Evolutionary conservation across 208 protist genomes (phyloP), one percentile per base, ranked within the genome.

Genomic region (Histomonas meleagridis): DNA sequence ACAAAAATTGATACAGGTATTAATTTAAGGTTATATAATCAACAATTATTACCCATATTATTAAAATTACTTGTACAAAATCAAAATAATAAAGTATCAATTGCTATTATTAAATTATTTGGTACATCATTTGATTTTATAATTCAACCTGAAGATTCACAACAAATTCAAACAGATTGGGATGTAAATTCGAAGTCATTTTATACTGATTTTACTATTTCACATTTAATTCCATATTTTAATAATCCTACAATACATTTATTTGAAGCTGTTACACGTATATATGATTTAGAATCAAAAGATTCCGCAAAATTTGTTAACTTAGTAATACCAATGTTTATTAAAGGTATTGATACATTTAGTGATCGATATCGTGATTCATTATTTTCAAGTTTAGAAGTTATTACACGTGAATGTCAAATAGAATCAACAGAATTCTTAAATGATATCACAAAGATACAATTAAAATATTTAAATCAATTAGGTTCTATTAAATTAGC

Each of bases 141-240:
- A n/a, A 12, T 72, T 5, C 46, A 86, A 35, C 46, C 32, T 32
- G 46, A 86, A 55, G 43, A 40, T 12, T 46, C 43, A 26, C n/a
- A 12, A 55, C 40, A 86, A 5, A 51, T 7, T 32, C 9, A 43
- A 35, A 18, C 55, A 18, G 60, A 26, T 32, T 10, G 16, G 16
- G 46, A 86, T 55, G 14, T 86, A 18, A 55, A 55, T 9, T 46
- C 14, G 23, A 43, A 43, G 16, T 43, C 40, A 55, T 86, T 51
- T 38, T 86, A 38, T 46, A 55, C 76, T 16, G 46, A 86, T 86
- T 86, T 86, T 46, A 55, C 76, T 86, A 43, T 86, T 55, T 86
- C 76, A 1, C 76, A 86, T 86, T 35, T 86, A 23, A 35, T 86
- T 86, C 76, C 76, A 51, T 86, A 57, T 55, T 86, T 86, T 16